These are phyloP conservation scores for Suillus variegatus DNA, from an alignment of 768 basidiomycete species.

Conservation along the genomic window DNA sequence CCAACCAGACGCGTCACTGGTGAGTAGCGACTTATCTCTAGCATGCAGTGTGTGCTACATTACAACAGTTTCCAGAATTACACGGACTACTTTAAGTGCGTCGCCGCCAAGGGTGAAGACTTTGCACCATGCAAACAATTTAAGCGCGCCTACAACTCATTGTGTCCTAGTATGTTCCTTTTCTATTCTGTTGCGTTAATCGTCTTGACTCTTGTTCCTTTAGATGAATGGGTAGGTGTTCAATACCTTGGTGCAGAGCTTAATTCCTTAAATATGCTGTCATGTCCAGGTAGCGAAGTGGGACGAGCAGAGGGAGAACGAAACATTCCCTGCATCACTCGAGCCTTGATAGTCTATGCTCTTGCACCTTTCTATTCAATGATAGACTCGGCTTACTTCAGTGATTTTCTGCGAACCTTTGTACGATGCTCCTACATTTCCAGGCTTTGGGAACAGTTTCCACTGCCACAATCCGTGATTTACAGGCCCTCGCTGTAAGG, in stretches of 20 bases:
- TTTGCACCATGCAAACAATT: constrained; percentile 99
- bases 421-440: neutral
- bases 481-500: neutral
- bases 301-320: constrained; percentile 93
- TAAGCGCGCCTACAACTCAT: constrained; percentile 91
- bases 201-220: constrained; percentile 12
- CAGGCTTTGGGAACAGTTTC: neutral
- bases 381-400: constrained; percentile 1
- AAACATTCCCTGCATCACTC: constrained; percentile 89
- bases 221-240: constrained; percentile 86
- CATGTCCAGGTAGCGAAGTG: constrained; percentile 72
- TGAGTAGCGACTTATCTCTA: constrained; percentile 36
- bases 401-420: constrained; percentile 1
- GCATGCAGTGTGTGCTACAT: neutral
- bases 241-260: constrained; percentile 17
- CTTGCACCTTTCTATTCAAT: constrained; percentile 1
- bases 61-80: constrained; percentile 87
- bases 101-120: constrained; percentile 96
- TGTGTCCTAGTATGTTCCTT: constrained; percentile 88
- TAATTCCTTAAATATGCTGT: neutral
- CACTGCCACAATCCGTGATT: neutral
- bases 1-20: constrained; percentile 98
- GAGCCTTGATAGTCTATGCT: constrained; percentile 52
- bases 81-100: constrained; percentile 97
- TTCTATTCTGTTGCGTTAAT: neutral